phyloP scores from a whole-genome alignment of 140 eudicot species.

The Ambrosia hybrid region DNA sequence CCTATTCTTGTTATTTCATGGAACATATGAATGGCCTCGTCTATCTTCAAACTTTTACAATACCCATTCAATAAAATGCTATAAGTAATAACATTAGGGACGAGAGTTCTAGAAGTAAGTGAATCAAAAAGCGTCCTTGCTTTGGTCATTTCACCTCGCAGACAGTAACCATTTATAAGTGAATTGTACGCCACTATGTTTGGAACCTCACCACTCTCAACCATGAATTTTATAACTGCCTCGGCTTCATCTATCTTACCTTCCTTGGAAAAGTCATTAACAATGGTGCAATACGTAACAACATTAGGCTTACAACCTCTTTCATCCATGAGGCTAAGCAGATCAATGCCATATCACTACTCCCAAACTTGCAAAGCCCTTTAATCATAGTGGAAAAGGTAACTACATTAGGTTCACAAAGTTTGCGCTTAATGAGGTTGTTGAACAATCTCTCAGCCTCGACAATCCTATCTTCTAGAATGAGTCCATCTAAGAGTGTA shows the following conservation, averaged over 20 bases:
- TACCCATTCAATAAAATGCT: slow-evolving; percentile 20
- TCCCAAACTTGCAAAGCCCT: not conserved
- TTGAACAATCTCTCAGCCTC: not conserved
- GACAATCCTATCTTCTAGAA: too few relatives aligned
- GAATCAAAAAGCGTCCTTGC: slow-evolving; percentile 17
- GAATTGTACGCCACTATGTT: slow-evolving; percentile 9
- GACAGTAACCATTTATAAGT: slow-evolving; percentile 21
- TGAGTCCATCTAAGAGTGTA: too few relatives aligned
- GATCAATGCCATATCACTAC: not conserved
- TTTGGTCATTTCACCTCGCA: slow-evolving; percentile 19
- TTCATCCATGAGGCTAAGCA: not conserved
- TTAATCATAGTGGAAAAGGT: not conserved
- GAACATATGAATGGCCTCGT: slow-evolving; percentile 19
- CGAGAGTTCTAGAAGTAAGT: not conserved
- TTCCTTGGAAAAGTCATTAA: too few relatives aligned
- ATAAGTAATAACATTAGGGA: slow-evolving; percentile 17
- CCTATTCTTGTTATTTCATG: slow-evolving; percentile 16
- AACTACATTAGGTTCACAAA: not conserved
- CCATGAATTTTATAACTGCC: slow-evolving; percentile 8
- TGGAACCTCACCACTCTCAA: slow-evolving; percentile 12
- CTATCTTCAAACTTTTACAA: slow-evolving; percentile 16
- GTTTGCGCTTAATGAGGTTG: not conserved
- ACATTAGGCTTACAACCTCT: not conserved
- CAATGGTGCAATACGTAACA: too few relatives aligned
- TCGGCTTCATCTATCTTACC: slow-evolving; percentile 20